Percentiles rank a stretch among this genome's conserved stretches.
These are phyloP conservation scores for Volvariella volvacea DNA, from an alignment of 1,284 basidiomycete genomes.

Conservation along the genomic window DNA sequence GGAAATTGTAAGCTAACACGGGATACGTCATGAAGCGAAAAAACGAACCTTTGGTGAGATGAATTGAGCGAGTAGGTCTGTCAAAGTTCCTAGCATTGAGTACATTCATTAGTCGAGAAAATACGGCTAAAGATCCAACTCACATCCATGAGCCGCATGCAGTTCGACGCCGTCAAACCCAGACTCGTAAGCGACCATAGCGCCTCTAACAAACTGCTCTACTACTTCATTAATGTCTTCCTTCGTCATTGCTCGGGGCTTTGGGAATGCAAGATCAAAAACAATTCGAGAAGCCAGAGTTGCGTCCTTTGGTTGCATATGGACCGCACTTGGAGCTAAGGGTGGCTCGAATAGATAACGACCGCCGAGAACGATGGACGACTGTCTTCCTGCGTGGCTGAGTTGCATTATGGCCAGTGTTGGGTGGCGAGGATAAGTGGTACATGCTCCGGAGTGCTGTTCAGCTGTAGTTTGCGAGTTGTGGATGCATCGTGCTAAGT, in stretches of 20 bases:
- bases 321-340: conserved; percentile 68
- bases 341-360: conserved; percentile 54
- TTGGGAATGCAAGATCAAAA: conserved; percentile 54
- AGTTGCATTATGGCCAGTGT: conserved; percentile 75
- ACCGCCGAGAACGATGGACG: conserved; percentile 66
- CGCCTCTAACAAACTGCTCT: conserved; percentile 64
- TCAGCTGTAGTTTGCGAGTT: not conserved
- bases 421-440: conserved; percentile 1
- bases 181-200: conserved; percentile 55
- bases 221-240: conserved; percentile 61
- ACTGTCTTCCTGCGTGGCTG: conserved; percentile 85
- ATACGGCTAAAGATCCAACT: conserved; percentile 21
- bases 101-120: not conserved
- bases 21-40: conserved; percentile 1
- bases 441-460: not conserved
- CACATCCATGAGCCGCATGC: conserved; percentile 87
- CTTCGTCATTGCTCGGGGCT: conserved; percentile 54
- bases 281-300: conserved; percentile 33
- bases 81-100: not conserved
- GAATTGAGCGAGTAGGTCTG: conserved; percentile 83
- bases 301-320: conserved; percentile 36
- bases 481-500: conserved; percentile 47
- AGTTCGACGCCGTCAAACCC: conserved; percentile 90
- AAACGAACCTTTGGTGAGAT: conserved; percentile 65
- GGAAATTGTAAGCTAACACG: not conserved